These are phyloP conservation scores for Peronosclerospora sorghi DNA, from an alignment of 352 stramenopile genomes.

Conservation along the genomic window DNA sequence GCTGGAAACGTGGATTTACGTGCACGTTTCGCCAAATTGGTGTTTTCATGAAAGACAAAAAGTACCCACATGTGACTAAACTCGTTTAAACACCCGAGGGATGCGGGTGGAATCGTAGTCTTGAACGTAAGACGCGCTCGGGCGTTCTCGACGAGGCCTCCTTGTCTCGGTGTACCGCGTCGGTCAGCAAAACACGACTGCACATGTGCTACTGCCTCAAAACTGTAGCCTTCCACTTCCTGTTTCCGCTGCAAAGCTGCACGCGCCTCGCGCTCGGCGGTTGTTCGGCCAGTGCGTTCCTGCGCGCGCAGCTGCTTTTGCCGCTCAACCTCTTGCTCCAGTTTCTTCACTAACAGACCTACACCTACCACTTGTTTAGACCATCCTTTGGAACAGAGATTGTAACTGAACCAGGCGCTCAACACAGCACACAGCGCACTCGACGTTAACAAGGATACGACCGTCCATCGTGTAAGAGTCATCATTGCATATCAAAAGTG, in stretches of 20 bases:
- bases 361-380: no score
- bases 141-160: slow-evolving; percentile 51
- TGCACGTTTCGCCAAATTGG: slow-evolving; percentile 49
- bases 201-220: slow-evolving; percentile 59
- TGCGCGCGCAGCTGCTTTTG: slow-evolving; percentile 64
- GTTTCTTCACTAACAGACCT: slow-evolving; percentile 23
- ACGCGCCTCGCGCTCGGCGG: slow-evolving; percentile 51
- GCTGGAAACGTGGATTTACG: slow-evolving; percentile 60
- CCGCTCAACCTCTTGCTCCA: slow-evolving; percentile 54
- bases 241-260: slow-evolving; percentile 56
- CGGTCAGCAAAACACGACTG: slow-evolving; percentile 81
- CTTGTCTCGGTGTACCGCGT: slow-evolving; percentile 78
- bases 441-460: no score
- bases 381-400: no score
- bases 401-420: no score
- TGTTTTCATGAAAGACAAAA: slow-evolving; percentile 89
- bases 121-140: slow-evolving; percentile 66
- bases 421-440: no score
- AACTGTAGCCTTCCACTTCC: slow-evolving; percentile 48
- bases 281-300: slow-evolving; percentile 63
- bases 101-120: slow-evolving; percentile 53
- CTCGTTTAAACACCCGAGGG: slow-evolving; percentile 73
- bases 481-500: no score
- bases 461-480: no score
- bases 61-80: slow-evolving; percentile 87